Evolutionary conservation across 805 yeast species (phyloP).

Genomic region (Metschnikowia lunata): DNA sequence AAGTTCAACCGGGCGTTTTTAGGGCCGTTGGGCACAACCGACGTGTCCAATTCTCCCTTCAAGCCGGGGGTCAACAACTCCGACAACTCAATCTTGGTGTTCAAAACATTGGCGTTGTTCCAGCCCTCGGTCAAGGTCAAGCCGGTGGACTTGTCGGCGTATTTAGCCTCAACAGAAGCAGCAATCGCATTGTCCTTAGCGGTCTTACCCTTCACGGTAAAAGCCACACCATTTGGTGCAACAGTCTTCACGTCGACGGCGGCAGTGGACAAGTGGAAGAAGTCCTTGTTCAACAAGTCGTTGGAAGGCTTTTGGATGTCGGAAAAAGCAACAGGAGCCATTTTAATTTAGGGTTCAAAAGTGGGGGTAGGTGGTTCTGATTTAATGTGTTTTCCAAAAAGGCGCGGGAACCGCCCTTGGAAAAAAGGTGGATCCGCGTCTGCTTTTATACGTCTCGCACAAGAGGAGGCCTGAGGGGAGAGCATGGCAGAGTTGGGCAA

Average conservation of each 20-base stretch:
- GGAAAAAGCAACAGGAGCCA: conserved; percentile 80
- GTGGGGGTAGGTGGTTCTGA: background rate
- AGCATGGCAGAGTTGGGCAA: background rate
- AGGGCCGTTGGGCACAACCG: conserved; percentile 77
- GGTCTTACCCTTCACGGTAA: conserved; percentile 89
- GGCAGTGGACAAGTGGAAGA: conserved; percentile 87
- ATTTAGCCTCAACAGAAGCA: conserved; percentile 87
- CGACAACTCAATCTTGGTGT: conserved; percentile 88
- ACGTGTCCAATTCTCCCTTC: conserved; percentile 85
- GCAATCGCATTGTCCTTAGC: conserved; percentile 76
- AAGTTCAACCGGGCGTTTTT: conserved; percentile 88
- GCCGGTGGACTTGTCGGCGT: conserved; percentile 88
- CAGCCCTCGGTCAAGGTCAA: conserved; percentile 95
- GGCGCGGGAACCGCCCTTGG: conserved; percentile 7
- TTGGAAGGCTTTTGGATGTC: conserved; percentile 91
- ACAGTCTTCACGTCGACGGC: conserved; percentile 84
- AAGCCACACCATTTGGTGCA: conserved; percentile 95
- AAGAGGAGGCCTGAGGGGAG: background rate
- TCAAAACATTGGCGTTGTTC: conserved; percentile 89
- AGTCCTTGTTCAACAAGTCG: conserved; percentile 85
- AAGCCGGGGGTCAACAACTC: conserved; percentile 94
- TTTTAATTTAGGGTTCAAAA: conserved; percentile 9
- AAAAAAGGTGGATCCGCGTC: conserved; percentile 9
- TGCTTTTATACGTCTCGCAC: conserved; percentile 10
- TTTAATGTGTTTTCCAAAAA: background rate